Conservation (phyloP, 2,329 filamentous ascomycete species). For the Proliferodiscus dingleyae region DNA sequence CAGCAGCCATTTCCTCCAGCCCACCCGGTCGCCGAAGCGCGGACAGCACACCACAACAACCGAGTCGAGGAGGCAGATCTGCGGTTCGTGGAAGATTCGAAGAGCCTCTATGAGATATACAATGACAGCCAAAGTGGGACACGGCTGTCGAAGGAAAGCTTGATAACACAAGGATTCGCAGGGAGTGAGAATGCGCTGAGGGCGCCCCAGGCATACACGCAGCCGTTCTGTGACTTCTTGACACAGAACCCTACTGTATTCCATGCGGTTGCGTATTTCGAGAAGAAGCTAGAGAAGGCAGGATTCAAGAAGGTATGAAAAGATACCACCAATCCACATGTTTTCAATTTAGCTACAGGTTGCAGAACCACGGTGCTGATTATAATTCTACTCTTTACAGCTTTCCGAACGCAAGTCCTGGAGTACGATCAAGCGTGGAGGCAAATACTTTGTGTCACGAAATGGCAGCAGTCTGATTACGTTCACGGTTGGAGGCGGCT, state of each 20-base stretch:
- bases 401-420: constrained; percentile 77
- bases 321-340: not conserved
- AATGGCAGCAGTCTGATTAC: constrained; percentile 84
- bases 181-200: constrained; percentile 17
- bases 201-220: constrained; percentile 61
- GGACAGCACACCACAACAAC: no score
- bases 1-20: no score
- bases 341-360: no score
- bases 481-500: constrained; percentile 75
- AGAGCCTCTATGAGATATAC: constrained; percentile 22
- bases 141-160: constrained; percentile 3
- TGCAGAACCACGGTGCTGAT: no score
- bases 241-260: constrained; percentile 89
- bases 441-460: constrained; percentile 83
- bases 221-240: constrained; percentile 85
- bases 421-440: constrained; percentile 69
- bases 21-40: no score
- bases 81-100: no score
- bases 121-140: no score
- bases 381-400: no score
- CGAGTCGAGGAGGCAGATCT: no score
- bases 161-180: constrained; percentile 11
- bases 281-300: constrained; percentile 61
- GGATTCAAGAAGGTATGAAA: constrained; percentile 70
- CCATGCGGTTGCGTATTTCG: constrained; percentile 79